Conservation (phyloP, 2,329 filamentous ascomycete species). For the Pseudogymnoascus sp. region DNA sequence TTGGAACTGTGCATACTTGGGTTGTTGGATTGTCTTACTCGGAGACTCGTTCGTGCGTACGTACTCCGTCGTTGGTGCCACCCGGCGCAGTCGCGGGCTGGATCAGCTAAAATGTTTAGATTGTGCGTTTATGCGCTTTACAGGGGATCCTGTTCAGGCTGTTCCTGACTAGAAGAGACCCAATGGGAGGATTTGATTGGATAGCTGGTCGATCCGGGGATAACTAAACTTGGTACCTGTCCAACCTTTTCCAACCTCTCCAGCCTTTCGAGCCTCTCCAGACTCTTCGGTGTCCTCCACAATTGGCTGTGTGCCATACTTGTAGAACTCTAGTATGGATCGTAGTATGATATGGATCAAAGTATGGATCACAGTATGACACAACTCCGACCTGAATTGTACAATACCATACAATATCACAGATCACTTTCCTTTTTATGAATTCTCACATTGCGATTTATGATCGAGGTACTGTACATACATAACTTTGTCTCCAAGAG, state of each 20-base stretch:
- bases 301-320: not conserved
- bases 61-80: not conserved
- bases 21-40: not conserved
- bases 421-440: not conserved
- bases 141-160: not conserved
- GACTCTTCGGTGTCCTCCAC: not conserved
- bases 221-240: not conserved
- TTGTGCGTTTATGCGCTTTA: slow-evolving; percentile 6
- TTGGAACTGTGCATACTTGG: not conserved
- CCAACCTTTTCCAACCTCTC: not conserved
- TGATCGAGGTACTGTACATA: not conserved
- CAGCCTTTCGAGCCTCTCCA: not conserved
- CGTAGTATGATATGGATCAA: not conserved
- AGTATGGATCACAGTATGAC: not conserved
- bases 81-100: not conserved
- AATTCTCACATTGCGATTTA: not conserved
- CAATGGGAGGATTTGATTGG: not conserved
- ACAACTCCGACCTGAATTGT: not conserved
- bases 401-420: not conserved
- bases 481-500: not conserved
- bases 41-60: not conserved
- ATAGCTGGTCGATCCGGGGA: not conserved
- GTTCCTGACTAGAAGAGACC: slow-evolving; percentile 5
- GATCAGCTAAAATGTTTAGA: slow-evolving; percentile 1
- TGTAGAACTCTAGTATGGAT: not conserved